Evolutionary conservation across 441 rosid species (phyloP).

Genomic region (Capsella rubella): DNA sequence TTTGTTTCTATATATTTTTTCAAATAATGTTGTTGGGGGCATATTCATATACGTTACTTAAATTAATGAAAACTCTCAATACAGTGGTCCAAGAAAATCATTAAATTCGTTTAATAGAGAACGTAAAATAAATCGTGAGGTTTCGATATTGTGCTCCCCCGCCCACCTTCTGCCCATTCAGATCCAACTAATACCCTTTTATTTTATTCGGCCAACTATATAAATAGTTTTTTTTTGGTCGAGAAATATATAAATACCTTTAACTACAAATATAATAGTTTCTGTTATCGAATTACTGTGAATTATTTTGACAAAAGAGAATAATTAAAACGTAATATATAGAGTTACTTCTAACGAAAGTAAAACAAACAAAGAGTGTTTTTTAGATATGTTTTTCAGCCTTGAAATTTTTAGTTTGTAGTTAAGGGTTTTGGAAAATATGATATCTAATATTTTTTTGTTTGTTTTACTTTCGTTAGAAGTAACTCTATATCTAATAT

Average conservation of each 20-base stretch:
- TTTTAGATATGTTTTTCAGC: background rate
- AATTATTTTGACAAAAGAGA: background rate
- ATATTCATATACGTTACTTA: conserved; percentile 14
- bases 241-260: too few species aligned
- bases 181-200: conserved; percentile 33
- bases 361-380: background rate
- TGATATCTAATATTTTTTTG: too few species aligned
- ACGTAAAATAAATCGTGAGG: conserved; percentile 23
- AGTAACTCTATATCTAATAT: too few species aligned
- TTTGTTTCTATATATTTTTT: too few species aligned
- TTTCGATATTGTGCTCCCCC: conserved; percentile 17
- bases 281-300: background rate
- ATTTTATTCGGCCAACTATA: conserved; percentile 10
- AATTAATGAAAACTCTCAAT: conserved; percentile 13
- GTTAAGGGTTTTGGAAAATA: too few species aligned
- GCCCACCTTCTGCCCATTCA: conserved; percentile 41
- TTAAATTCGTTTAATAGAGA: conserved; percentile 16
- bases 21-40: background rate
- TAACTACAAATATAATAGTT: too few species aligned
- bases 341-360: background rate
- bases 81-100: conserved; percentile 38
- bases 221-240: too few species aligned
- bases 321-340: background rate
- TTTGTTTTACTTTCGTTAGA: too few species aligned
- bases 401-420: too few species aligned